Conservation (phyloP, 768 basidiomycete genomes). For the Nidula microcarpa region DNA sequence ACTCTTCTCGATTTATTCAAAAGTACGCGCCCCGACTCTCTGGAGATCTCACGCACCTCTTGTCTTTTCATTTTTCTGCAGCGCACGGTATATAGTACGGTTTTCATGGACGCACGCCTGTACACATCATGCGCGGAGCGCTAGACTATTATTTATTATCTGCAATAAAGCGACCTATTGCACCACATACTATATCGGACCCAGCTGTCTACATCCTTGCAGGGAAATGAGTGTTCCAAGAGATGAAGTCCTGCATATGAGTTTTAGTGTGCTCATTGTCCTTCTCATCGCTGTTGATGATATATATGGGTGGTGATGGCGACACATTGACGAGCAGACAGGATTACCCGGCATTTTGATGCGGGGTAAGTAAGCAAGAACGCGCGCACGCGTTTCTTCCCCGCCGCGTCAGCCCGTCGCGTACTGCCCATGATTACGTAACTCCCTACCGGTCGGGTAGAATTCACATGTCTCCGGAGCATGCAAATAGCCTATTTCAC, state of each 20-base stretch:
- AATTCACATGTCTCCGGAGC: conserved; percentile 12
- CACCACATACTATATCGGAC: background rate
- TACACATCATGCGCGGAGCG: conserved; percentile 32
- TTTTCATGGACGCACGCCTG: conserved; percentile 17
- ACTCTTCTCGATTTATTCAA: conserved; percentile 18
- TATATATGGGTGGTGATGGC: background rate
- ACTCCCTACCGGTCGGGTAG: background rate
- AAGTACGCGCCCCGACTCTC: conserved; percentile 2
- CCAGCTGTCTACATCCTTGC: no score
- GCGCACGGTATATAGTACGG: conserved; percentile 23
- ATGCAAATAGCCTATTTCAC: background rate
- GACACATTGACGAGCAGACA: background rate
- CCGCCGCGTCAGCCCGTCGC: no score
- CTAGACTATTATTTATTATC: conserved; percentile 22
- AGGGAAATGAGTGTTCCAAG: no score
- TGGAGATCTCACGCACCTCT: conserved; percentile 9
- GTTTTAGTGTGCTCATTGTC: no score
- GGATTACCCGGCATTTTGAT: background rate
- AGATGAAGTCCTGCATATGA: no score
- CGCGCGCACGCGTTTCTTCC: no score
- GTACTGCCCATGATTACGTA: no score
- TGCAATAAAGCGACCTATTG: background rate
- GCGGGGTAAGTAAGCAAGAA: no score
- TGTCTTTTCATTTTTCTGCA: conserved; percentile 11
- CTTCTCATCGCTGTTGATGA: background rate